Evolutionary conservation across 495 filamentous ascomycete species (phyloP).

Genomic region (Hypoxylon crocopeplum): DNA sequence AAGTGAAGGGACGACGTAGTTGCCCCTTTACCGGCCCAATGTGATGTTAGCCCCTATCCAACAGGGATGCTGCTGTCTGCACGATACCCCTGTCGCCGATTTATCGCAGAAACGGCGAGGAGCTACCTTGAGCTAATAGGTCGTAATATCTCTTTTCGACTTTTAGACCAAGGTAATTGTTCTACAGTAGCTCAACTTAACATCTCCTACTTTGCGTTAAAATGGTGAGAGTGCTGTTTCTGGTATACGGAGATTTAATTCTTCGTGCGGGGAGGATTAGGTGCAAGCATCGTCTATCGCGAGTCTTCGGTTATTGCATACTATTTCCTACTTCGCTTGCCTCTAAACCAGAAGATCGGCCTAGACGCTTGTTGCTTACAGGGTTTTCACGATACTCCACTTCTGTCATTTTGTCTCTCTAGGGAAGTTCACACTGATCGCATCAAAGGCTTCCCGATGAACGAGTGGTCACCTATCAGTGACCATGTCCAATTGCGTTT

Average conservation of each 20-base stretch:
- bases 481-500: conserved; percentile 31
- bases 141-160: neutral
- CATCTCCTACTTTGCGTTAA: neutral
- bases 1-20: neutral
- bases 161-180: neutral
- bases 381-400: conserved; percentile 27
- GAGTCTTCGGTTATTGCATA: conserved; percentile 1
- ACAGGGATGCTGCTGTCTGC: neutral
- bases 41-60: neutral
- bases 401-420: conserved; percentile 5
- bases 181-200: neutral
- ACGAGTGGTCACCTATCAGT: conserved; percentile 27
- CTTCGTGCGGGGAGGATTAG: conserved; percentile 32
- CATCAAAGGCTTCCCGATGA: conserved; percentile 11
- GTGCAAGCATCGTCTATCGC: neutral
- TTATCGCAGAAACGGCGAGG: neutral
- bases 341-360: neutral
- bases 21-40: conserved; percentile 2
- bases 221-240: neutral
- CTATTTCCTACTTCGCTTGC: neutral
- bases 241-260: conserved; percentile 29
- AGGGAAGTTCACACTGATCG: conserved; percentile 9
- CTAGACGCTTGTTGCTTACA: conserved; percentile 4
- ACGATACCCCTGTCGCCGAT: neutral
- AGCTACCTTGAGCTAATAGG: neutral